These are phyloP conservation scores for Aurantiochytrium sp. DNA, from an alignment of 108 stramenopile genomes.

Conservation along the genomic window DNA sequence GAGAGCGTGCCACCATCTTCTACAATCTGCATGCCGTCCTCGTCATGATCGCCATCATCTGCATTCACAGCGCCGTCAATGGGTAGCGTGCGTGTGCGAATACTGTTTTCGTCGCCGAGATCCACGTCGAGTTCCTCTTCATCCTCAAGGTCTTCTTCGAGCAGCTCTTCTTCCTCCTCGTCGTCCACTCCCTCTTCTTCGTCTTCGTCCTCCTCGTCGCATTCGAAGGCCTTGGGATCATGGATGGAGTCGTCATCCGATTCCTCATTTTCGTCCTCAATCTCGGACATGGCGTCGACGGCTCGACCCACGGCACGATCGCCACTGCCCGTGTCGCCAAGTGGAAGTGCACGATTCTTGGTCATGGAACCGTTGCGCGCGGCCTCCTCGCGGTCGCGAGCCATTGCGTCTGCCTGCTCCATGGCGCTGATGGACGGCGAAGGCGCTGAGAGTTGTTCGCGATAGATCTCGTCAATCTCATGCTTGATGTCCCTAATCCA, in stretches of 20 bases:
- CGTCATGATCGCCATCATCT: neutral
- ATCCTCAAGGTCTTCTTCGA: neutral
- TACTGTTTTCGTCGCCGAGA: too few relatives aligned
- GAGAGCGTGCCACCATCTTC: neutral
- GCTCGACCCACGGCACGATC: too few relatives aligned
- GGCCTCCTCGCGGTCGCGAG: neutral
- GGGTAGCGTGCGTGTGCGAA: too few relatives aligned
- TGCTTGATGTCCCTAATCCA: neutral
- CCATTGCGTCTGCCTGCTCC: neutral
- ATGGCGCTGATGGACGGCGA: neutral
- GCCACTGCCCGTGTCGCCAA: too few relatives aligned
- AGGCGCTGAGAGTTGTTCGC: neutral
- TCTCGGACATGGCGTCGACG: too few relatives aligned
- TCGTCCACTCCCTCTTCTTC: neutral
- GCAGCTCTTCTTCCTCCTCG: neutral
- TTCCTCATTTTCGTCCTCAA: neutral
- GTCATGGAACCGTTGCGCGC: neutral
- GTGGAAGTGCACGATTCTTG: neutral
- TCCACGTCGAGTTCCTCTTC: neutral
- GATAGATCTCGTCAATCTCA: neutral
- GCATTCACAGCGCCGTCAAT: too few relatives aligned
- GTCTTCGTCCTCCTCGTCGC: neutral
- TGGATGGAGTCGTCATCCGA: neutral
- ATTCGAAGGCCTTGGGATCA: neutral
- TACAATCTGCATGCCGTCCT: neutral